Base-by-base conservation (phyloP, 2,329 filamentous ascomycete genomes). In the Myriosclerotinia scirpicola region DNA sequence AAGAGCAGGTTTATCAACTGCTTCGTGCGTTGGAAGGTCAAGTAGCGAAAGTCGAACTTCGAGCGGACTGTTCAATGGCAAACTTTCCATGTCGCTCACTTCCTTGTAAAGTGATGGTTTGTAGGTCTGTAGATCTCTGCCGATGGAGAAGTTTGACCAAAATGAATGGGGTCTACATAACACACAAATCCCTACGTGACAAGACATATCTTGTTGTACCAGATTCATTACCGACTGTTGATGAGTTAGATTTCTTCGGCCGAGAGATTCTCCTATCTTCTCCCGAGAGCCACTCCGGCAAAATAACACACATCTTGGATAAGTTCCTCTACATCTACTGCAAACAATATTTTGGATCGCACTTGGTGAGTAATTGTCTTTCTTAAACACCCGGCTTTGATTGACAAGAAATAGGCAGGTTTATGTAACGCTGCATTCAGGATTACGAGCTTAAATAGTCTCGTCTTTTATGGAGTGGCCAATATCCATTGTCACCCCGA, bases 401-500 rank as follows among this genome's bases (percentile, higher is more conserved):
- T 46, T 55, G 64, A 46, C 59, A 61, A 26, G 53, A 7, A 1
- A 12, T 6, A 68, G 68, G 65, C 68, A 40, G 15, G 55, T 26
- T 54, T 71, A 20, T 59, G 64, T 44, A 55, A 66, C 38, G 48
- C 67, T 8, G 67, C 69, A 2, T 58, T 64, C 12, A 65, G 66
- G 12, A 67, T 71, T n/a, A 68, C 67, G 46, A 69, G 64, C 50
- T 54, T 71, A 7, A 70, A 68, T n/a, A 67, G 67, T 12, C 59
- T 71, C 36, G 70, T 68, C 1, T 64, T 67, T 9, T 71, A 71
- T 42, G 69, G 70, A n/a, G 69, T 67, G 8, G 61, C 70, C 9
- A 67, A 71, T 17, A 44, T 71, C 4, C 58, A 65, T 40, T 61
- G 58, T 14, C 58, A 61, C 46, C 58, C 58, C 5, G 17, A 61